Evolutionary conservation across 208 protist genomes (phyloP).

Genomic region (Crithidia expoeki): DNA sequence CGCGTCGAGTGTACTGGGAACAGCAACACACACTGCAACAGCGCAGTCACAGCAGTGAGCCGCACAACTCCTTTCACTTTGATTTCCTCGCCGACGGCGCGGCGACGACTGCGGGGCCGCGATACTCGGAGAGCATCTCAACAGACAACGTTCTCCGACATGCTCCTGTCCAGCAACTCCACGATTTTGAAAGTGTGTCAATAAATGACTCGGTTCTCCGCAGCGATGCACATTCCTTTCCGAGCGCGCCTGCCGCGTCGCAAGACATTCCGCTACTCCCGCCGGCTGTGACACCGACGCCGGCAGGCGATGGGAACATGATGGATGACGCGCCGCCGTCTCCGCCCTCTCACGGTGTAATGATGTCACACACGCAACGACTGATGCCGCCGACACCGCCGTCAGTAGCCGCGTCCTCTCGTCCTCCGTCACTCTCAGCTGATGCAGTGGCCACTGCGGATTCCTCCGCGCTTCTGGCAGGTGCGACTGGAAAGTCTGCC

Average conservation of each 20-base stretch:
- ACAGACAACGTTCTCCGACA: background rate
- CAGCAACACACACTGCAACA: constrained; percentile 14
- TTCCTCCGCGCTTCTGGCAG: too few species aligned
- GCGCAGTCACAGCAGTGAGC: background rate
- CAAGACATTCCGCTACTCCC: background rate
- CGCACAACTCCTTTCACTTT: background rate
- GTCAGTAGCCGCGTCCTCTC: too few species aligned
- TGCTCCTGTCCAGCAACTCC: background rate
- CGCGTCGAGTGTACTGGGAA: constrained; percentile 30
- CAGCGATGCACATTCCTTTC: constrained; percentile 9
- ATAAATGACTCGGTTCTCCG: constrained; percentile 21
- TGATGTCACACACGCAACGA: background rate
- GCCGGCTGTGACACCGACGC: background rate
- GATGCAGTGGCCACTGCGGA: too few species aligned
- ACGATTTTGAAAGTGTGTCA: constrained; percentile 4
- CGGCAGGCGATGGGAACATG: background rate
- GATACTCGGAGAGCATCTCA: constrained; percentile 11
- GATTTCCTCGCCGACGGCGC: background rate
- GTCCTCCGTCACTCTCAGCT: too few species aligned
- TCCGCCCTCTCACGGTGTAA: background rate
- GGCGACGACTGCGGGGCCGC: background rate
- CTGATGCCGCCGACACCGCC: too few species aligned
- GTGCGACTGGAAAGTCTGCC: too few species aligned
- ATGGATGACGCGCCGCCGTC: background rate
- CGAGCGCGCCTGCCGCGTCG: background rate